Evolutionary conservation across 2,329 filamentous ascomycete genomes (phyloP), one percentile per base, ranked within the genome.

Genomic region (Hyphodiscus sp.): DNA sequence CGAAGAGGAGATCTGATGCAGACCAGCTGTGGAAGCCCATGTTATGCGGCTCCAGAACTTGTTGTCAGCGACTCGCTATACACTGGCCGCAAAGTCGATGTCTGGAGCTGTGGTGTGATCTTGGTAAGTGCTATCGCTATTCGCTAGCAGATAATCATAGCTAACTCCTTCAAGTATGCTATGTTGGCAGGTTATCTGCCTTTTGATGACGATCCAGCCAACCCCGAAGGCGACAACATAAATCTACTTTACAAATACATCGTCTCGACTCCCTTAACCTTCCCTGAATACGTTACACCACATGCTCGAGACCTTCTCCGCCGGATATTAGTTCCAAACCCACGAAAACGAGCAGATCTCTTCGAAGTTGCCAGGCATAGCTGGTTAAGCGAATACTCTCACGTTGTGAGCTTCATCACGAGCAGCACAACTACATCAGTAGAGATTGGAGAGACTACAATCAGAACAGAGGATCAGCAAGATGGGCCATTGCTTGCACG

Each of bases 191-290:
- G 94, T 44, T 99, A 99, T 70, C 78, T 99, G 13, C 94, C 94
- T 2, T 99, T 99, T 67, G 94, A 99, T 65, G 94, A 99, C 68
- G 94, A 99, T 66, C 94, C 94, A 59, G 94, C 91, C 45, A 99
- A 99, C 68, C 94, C 94, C 2, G 94, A 99, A 72, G 94, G 94
- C 61, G 94, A 99, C 70, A 99, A 99, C 69, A 99, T 99, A 75
- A 99, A 99, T 69, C 80, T 99, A 11, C 78, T 99, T 26, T 99
- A 99, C 80, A 97, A 97, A 74, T 99, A 99, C 73, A 99, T 99
- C 64, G 92, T 96, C 55, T 95, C 90, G 52, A 99, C 94, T 1
- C 91, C 92, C 38, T 81, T 99, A 43, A 97, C 92, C 3, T 99
- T 99, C 70, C 94, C 94, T 57, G 94, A 99, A 83, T 97, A 97